Evolutionary conservation across 2,329 filamentous ascomycete genomes (phyloP).

Genomic region (Fusarium verrucosum): DNA sequence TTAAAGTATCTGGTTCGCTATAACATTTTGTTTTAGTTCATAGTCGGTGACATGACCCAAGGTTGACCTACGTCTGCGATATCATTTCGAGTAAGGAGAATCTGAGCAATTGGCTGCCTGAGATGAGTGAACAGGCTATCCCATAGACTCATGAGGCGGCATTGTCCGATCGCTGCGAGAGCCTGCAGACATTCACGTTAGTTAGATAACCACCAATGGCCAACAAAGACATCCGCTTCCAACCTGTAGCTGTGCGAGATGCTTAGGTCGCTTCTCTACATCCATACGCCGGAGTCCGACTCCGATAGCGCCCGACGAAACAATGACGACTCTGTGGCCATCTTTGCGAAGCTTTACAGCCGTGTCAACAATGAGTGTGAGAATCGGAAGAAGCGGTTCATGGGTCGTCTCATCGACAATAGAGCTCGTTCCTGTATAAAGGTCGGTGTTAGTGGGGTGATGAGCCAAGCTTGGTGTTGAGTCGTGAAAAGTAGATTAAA

Average conservation of each 20-base stretch:
- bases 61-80: slow-evolving; percentile 79
- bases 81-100: slow-evolving; percentile 92
- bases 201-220: background rate
- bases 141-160: slow-evolving; percentile 93
- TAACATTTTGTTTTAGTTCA: slow-evolving; percentile 1
- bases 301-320: slow-evolving; percentile 96
- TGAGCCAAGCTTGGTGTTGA: slow-evolving; percentile 19
- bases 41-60: background rate
- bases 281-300: slow-evolving; percentile 93
- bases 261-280: slow-evolving; percentile 85
- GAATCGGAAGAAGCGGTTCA: slow-evolving; percentile 88
- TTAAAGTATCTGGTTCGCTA: slow-evolving; percentile 93
- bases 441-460: slow-evolving; percentile 34
- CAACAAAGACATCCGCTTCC: slow-evolving; percentile 5
- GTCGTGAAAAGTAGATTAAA: background rate
- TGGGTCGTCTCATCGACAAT: slow-evolving; percentile 97
- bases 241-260: slow-evolving; percentile 87
- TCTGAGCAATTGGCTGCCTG: slow-evolving; percentile 90
- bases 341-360: slow-evolving; percentile 86
- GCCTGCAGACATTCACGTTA: slow-evolving; percentile 60
- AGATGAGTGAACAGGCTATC: slow-evolving; percentile 90
- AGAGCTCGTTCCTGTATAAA: slow-evolving; percentile 89
- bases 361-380: slow-evolving; percentile 94
- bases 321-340: slow-evolving; percentile 94
- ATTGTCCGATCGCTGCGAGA: slow-evolving; percentile 94